phyloP scores from a whole-genome alignment of 1,284 basidiomycete species.

The Amylostereum areolatum region DNA sequence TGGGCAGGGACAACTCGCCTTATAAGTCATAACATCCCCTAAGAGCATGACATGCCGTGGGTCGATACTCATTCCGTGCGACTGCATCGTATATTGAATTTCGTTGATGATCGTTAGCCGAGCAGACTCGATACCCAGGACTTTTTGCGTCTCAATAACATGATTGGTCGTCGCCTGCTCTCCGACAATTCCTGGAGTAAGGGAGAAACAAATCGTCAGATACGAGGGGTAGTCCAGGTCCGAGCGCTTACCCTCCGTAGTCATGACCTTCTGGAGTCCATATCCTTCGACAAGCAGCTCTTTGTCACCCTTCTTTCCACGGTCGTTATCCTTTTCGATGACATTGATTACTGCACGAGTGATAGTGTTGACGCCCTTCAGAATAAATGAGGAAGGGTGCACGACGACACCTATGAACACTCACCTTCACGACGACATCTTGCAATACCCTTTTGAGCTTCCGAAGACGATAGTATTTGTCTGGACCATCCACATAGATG shows the following conservation, averaged over 20 bases:
- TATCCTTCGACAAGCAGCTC: slow-evolving; percentile 94
- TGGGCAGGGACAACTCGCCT: slow-evolving; percentile 41
- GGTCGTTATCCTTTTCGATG: slow-evolving; percentile 73
- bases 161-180: slow-evolving; percentile 94
- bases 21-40: slow-evolving; percentile 99
- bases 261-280: slow-evolving; percentile 97
- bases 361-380: slow-evolving; percentile 77
- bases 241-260: slow-evolving; percentile 73
- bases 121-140: slow-evolving; percentile 97
- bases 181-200: slow-evolving; percentile 75
- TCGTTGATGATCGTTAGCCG: slow-evolving; percentile 94
- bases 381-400: background rate
- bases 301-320: slow-evolving; percentile 78
- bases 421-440: slow-evolving; percentile 84
- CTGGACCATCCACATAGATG: slow-evolving; percentile 80
- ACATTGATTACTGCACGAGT: slow-evolving; percentile 91
- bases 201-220: background rate
- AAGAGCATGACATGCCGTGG: slow-evolving; percentile 98
- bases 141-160: slow-evolving; percentile 92
- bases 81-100: slow-evolving; percentile 96
- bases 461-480: slow-evolving; percentile 86
- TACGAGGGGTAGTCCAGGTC: background rate
- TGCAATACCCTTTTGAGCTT: slow-evolving; percentile 79
- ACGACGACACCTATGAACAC: slow-evolving; percentile 4
- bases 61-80: slow-evolving; percentile 98